Base-by-base conservation (phyloP, 768 basidiomycete genomes). In the Tricholoma sp. region DNA sequence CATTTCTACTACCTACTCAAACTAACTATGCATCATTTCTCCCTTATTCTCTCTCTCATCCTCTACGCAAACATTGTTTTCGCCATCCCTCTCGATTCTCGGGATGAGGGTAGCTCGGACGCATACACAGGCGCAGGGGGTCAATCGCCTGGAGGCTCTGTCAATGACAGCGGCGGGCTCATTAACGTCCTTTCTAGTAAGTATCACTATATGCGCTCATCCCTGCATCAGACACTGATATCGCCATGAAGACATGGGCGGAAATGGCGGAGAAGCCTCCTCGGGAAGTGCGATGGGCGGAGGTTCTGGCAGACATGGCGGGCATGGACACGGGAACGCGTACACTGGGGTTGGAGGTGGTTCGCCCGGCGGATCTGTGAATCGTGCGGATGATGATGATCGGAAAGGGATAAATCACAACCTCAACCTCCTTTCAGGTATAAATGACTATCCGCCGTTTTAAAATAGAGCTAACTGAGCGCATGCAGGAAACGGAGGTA, bases 401-500 rank as follows among this genome's bases (percentile, higher is more conserved):
- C 24, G 2, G 5, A 5, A 5, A 27, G 5, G 24, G 24, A 27
- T 77, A 31, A 49, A n/a, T n/a, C n/a, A n/a, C n/a, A n/a, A n/a
- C n/a, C n/a, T 77, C 41, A 65, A 69, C 47, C 16, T 76, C 14
- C 56, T 63, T 31, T 74, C 74, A 52, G 66, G 78, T 76, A 62
- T 57, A 67, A 51, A 34, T 53, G 18, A 0, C 27, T 31, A 27
- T 50, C 5, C 7, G 29, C 16, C n/a, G 27, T 6, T n/a, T 50
- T n/a, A 2, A 31, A 18, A 31, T n/a, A 18, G 16, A 29, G 7
- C n/a, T 31, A 18, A 50, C 16, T 31, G 29, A 49, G 12, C 52
- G n/a, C 50, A 57, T 57, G 56, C 61, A 81, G 79, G 67, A 52
- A 77, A 78, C 35, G 74, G 65, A 12, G 76, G 74, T 21, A 49